A percentile compares a stretch with the other conserved stretches of the same genome.
These are phyloP conservation scores for Arachis monticola DNA, from an alignment of 331 rosid genomes.

Conservation along the genomic window DNA sequence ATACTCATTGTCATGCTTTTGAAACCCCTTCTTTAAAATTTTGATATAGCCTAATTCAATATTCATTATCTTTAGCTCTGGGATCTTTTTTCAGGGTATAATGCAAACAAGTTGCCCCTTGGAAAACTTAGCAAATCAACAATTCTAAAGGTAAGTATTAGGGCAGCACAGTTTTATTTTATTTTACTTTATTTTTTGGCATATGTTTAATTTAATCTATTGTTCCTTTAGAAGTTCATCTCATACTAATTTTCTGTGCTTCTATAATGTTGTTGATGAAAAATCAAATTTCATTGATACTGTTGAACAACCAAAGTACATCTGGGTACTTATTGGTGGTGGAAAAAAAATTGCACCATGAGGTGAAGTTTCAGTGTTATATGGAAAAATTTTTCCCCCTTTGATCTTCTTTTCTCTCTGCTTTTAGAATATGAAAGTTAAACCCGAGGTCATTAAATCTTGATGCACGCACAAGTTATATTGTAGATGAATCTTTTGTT, in stretches of 20 bases:
- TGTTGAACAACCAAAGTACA: conserved; percentile 11
- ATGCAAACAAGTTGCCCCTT: conserved; percentile 93
- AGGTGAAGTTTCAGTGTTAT: conserved; percentile 10
- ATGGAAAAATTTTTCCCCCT: conserved; percentile 19
- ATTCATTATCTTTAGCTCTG: conserved; percentile 24
- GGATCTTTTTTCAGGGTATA: conserved; percentile 69
- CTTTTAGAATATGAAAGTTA: neutral
- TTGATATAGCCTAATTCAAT: conserved; percentile 5
- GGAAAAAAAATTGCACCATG: conserved; percentile 10
- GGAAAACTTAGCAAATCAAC: conserved; percentile 96
- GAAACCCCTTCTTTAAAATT: conserved; percentile 8
- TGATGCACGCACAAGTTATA: conserved; percentile 13
- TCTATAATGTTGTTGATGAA: conserved; percentile 24
- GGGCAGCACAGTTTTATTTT: neutral
- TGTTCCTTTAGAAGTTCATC: conserved; percentile 14
- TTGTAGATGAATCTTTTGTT: conserved; percentile 17
- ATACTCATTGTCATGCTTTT: conserved; percentile 7
- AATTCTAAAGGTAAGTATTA: conserved; percentile 70
- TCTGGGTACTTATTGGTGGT: neutral
- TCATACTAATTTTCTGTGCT: conserved; percentile 18
- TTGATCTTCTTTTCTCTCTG: conserved; percentile 1
- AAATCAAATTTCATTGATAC: conserved; percentile 23
- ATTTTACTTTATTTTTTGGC: conserved; percentile 15
- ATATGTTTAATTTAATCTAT: conserved; percentile 19
- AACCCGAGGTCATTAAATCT: conserved; percentile 20